Conservation (phyloP, 345 rosid genomes). For the Iberis pinnata region DNA sequence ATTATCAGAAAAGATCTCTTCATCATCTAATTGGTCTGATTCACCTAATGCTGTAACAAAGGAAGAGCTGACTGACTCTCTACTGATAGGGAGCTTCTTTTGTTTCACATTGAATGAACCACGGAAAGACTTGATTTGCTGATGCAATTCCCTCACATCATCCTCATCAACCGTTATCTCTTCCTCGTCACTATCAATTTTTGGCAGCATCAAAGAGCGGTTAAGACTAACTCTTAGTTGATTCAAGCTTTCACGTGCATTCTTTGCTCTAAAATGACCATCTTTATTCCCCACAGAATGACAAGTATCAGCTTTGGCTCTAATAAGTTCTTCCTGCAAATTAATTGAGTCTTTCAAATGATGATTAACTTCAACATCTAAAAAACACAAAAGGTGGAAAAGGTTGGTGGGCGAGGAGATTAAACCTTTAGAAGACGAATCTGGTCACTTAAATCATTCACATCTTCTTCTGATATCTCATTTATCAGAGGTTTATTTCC, state of each 20-base stretch:
- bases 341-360: conserved; percentile 13
- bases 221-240: conserved; percentile 89
- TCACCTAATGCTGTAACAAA: conserved; percentile 59
- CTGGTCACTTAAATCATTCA: conserved; percentile 91
- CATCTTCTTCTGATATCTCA: conserved; percentile 92
- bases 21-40: conserved; percentile 54
- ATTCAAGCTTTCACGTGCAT: conserved; percentile 72
- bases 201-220: conserved; percentile 75
- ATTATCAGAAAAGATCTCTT: conserved; percentile 49
- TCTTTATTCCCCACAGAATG: conserved; percentile 42
- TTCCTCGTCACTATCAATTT: conserved; percentile 47
- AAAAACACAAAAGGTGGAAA: neutral
- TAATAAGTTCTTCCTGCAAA: conserved; percentile 83
- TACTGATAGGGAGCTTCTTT: conserved; percentile 37
- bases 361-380: conserved; percentile 15
- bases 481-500: conserved; percentile 73
- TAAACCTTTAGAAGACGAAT: conserved; percentile 81
- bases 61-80: conserved; percentile 49
- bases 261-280: conserved; percentile 42
- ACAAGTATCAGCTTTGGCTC: conserved; percentile 59
- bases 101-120: conserved; percentile 40
- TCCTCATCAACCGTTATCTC: conserved; percentile 58
- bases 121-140: conserved; percentile 56
- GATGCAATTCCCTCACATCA: conserved; percentile 63
- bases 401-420: neutral